phyloP scores from a whole-genome alignment of 1,284 basidiomycete genomes.

The Ustilago curta region DNA sequence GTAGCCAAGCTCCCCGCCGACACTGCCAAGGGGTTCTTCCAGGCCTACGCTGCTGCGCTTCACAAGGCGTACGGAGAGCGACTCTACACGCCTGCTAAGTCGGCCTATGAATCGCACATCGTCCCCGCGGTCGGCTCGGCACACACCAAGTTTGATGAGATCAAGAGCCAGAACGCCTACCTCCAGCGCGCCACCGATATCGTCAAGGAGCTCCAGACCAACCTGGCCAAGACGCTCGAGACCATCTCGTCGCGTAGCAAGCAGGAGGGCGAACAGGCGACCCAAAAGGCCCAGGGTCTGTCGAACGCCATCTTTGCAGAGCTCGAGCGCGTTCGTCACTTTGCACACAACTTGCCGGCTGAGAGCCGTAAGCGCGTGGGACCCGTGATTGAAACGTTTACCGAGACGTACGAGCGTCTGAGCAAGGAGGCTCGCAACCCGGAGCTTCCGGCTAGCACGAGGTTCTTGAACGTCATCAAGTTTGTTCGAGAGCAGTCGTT shows the following conservation, averaged over 20 bases:
- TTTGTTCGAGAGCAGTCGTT: constrained; percentile 65
- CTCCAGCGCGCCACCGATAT: constrained; percentile 61
- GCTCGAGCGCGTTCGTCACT: constrained; percentile 65
- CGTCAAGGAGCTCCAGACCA: constrained; percentile 60
- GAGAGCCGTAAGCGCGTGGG: constrained; percentile 65
- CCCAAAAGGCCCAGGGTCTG: constrained; percentile 60
- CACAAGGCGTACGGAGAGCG: constrained; percentile 61
- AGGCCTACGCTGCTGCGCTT: constrained; percentile 49
- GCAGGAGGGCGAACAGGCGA: constrained; percentile 59
- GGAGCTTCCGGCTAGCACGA: constrained; percentile 54
- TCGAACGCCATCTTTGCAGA: constrained; percentile 64
- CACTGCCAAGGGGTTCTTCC: constrained; percentile 47
- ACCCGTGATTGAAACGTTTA: constrained; percentile 63
- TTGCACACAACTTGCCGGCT: constrained; percentile 59
- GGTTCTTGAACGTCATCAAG: constrained; percentile 58
- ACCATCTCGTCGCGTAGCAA: constrained; percentile 53
- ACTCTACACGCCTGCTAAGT: constrained; percentile 59
- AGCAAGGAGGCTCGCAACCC: constrained; percentile 63
- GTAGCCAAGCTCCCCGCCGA: constrained; percentile 57
- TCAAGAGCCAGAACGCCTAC: constrained; percentile 65
- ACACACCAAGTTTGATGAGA: constrained; percentile 61
- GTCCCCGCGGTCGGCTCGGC: constrained; percentile 53
- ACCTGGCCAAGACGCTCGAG: constrained; percentile 60
- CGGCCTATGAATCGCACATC: constrained; percentile 57
- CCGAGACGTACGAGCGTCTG: constrained; percentile 63